Evolutionary conservation across 768 basidiomycete genomes (phyloP).

Genomic region (Lentinula aciculospora): DNA sequence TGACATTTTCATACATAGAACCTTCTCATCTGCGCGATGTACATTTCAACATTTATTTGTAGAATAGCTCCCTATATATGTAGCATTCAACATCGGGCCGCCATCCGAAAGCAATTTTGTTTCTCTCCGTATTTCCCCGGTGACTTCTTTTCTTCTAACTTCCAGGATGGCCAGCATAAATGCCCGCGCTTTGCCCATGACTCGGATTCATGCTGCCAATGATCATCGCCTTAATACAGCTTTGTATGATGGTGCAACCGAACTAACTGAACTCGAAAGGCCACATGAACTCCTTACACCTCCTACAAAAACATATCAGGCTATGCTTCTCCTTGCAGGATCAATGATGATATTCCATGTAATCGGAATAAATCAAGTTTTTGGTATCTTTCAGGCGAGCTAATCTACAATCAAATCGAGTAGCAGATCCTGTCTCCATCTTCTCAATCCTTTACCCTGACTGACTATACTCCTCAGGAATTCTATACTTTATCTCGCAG

Average conservation of each 20-base stretch:
- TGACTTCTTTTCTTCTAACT: neutral
- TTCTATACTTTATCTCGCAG: slow-evolving; percentile 34
- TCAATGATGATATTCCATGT: slow-evolving; percentile 41
- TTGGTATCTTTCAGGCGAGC: slow-evolving; percentile 37
- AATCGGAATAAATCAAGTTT: slow-evolving; percentile 36
- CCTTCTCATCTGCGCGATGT: no score
- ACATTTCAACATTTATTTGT: no score
- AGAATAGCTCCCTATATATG: no score
- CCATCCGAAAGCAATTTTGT: neutral
- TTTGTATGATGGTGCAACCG: no score
- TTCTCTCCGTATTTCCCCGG: neutral
- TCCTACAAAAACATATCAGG: slow-evolving; percentile 26
- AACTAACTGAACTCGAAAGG: neutral
- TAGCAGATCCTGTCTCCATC: no score
- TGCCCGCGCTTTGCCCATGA: neutral
- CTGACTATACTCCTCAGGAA: no score
- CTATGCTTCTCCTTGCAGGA: slow-evolving; percentile 29
- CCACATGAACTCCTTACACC: neutral
- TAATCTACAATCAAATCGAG: neutral
- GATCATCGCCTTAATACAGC: no score
- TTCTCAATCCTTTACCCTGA: no score
- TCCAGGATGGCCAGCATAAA: neutral
- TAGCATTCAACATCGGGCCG: neutral
- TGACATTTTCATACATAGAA: neutral
- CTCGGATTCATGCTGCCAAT: neutral